Percentiles rank a stretch among this genome's conserved stretches.
These are phyloP conservation scores for Nasturtium officinale DNA, from an alignment of 345 rosid genomes.

Conservation along the genomic window DNA sequence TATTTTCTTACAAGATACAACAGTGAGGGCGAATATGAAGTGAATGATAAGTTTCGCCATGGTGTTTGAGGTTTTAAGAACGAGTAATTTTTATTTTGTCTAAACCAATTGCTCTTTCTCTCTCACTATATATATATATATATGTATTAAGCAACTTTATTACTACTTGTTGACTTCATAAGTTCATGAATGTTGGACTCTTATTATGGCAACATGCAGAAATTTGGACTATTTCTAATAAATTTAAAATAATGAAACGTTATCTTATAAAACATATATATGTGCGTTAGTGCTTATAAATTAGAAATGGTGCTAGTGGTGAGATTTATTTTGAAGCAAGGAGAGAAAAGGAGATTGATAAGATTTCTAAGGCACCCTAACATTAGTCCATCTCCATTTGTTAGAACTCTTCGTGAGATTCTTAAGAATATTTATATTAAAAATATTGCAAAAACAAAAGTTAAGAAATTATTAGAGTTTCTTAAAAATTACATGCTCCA, in stretches of 20 bases:
- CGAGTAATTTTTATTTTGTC: background rate
- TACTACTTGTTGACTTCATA: too few relatives aligned
- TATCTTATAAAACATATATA: slow-evolving; percentile 6
- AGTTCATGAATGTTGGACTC: too few relatives aligned
- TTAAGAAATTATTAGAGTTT: too few relatives aligned
- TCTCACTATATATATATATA: too few relatives aligned
- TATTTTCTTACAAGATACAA: background rate
- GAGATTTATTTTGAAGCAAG: slow-evolving; percentile 40
- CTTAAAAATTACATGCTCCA: too few relatives aligned
- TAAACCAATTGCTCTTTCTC: background rate
- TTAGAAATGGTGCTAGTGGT: slow-evolving; percentile 20
- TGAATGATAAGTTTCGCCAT: background rate
- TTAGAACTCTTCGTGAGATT: too few relatives aligned
- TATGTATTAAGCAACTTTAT: too few relatives aligned
- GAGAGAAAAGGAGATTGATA: slow-evolving; percentile 27
- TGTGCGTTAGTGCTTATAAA: background rate
- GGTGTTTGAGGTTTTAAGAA: background rate
- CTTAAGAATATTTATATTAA: too few relatives aligned
- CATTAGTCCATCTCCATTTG: background rate
- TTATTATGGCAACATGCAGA: too few relatives aligned
- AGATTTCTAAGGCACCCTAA: slow-evolving; percentile 45
- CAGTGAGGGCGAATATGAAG: background rate
- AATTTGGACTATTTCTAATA: too few relatives aligned
- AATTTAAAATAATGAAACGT: background rate
- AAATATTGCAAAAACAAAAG: too few relatives aligned